Evolutionary conservation across 1,284 basidiomycete species (phyloP).

Genomic region (Apiotrichum brassicae): DNA sequence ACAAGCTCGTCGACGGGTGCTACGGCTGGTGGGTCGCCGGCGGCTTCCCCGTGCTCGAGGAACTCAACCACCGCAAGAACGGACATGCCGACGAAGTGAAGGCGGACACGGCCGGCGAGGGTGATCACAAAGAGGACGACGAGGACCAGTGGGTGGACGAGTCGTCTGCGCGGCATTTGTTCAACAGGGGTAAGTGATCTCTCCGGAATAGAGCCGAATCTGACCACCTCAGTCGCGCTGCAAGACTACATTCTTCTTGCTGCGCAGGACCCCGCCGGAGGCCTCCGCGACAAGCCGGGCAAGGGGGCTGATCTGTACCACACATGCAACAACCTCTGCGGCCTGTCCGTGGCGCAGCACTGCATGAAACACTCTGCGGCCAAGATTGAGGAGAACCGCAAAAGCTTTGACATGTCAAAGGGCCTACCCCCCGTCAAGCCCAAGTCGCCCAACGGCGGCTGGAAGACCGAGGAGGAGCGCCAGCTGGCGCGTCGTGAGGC

Average conservation of each 20-base stretch:
- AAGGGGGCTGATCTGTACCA: constrained; percentile 87
- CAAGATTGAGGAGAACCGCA: constrained; percentile 48
- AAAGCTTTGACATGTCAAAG: constrained; percentile 27
- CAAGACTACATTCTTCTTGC: constrained; percentile 84
- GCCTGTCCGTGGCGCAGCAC: constrained; percentile 82
- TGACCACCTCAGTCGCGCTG: constrained; percentile 63
- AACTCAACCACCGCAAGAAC: constrained; percentile 48
- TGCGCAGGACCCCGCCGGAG: constrained; percentile 64
- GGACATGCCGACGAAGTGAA: constrained; percentile 10
- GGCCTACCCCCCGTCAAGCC: constrained; percentile 31
- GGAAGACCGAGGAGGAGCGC: constrained; percentile 34
- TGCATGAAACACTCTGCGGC: constrained; percentile 54
- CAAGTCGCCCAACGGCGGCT: constrained; percentile 19
- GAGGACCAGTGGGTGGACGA: constrained; percentile 27
- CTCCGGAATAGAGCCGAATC: too few relatives aligned
- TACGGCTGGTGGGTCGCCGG: constrained; percentile 99
- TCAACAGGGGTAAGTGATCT: constrained; percentile 42
- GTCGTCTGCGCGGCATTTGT: constrained; percentile 23
- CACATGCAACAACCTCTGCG: constrained; percentile 81
- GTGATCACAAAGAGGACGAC: too few relatives aligned
- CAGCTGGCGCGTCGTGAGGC: constrained; percentile 52
- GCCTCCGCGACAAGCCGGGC: constrained; percentile 88
- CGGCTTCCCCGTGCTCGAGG: constrained; percentile 72
- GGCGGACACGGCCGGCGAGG: constrained; percentile 22
- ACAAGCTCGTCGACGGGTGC: constrained; percentile 98